These are phyloP conservation scores for Parachaetomium inaequale DNA, from an alignment of 495 filamentous ascomycete genomes.

Conservation along the genomic window DNA sequence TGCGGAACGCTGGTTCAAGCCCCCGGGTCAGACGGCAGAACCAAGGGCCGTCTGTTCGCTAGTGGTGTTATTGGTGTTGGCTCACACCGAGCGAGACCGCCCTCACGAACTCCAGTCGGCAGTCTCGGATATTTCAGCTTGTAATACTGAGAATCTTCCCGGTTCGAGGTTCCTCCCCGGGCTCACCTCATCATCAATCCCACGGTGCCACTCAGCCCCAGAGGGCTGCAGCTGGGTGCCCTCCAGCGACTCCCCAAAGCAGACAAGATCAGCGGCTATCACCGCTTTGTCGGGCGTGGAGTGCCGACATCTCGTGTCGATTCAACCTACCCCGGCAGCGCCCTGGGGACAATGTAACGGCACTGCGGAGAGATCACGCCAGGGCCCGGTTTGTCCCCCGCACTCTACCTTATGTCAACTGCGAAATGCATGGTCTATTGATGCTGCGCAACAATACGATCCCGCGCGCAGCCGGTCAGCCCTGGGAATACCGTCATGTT, in stretches of 20 bases:
- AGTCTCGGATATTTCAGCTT: no score
- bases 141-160: no score
- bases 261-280: conserved; percentile 10
- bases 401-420: neutral
- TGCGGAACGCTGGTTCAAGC: neutral
- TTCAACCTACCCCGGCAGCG: neutral
- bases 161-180: neutral
- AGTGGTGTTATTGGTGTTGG: neutral
- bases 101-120: no score
- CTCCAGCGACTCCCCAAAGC: neutral
- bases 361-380: neutral
- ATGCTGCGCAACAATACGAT: conserved; percentile 2
- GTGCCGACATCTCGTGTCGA: conserved; percentile 4
- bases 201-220: neutral
- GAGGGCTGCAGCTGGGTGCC: neutral
- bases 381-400: conserved; percentile 2
- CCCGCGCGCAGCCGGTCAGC: neutral
- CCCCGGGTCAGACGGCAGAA: conserved; percentile 2
- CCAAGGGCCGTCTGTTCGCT: neutral
- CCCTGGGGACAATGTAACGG: conserved; percentile 6
- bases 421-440: neutral
- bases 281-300: neutral
- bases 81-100: no score
- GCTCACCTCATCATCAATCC: neutral
- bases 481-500: neutral